A percentile compares a stretch with the other conserved stretches of the same genome.
phyloP scores from a whole-genome alignment of 2,329 filamentous ascomycete genomes.

The Mycocentrospora acerina region DNA sequence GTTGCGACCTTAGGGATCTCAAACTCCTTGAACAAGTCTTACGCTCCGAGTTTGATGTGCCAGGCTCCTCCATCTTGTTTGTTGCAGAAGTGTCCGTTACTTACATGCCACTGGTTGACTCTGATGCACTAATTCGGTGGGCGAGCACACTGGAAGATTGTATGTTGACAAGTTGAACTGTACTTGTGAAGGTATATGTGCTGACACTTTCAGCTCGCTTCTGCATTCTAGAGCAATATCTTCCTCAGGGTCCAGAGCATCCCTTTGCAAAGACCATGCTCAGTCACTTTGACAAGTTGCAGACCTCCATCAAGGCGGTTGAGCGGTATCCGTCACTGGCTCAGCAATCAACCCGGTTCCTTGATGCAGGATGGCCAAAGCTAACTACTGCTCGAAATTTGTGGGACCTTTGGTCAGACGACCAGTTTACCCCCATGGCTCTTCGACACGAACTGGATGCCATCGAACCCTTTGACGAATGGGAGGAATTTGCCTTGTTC shows the following conservation, averaged over 20 bases:
- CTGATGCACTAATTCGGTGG: conserved; percentile 77
- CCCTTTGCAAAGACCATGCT: conserved; percentile 89
- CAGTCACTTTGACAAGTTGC: conserved; percentile 76
- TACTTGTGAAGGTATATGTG: background rate
- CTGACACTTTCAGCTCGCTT: conserved; percentile 64
- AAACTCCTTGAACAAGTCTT: conserved; percentile 61
- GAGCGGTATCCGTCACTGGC: conserved; percentile 65
- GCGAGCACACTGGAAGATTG: conserved; percentile 69
- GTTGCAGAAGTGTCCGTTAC: conserved; percentile 88
- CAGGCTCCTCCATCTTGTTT: conserved; percentile 69
- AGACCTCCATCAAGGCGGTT: conserved; percentile 75
- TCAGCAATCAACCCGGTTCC: conserved; percentile 71
- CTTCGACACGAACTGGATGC: conserved; percentile 65
- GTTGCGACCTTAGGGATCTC: conserved; percentile 76
- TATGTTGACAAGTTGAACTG: conserved; percentile 41
- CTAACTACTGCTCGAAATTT: conserved; percentile 64
- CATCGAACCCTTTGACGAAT: conserved; percentile 88
- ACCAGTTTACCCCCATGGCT: conserved; percentile 61
- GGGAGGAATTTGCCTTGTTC: conserved; percentile 91
- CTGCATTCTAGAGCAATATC: conserved; percentile 81
- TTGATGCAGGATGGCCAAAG: conserved; percentile 65
- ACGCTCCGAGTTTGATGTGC: conserved; percentile 58
- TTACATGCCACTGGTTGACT: conserved; percentile 76
- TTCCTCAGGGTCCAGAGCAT: conserved; percentile 74
- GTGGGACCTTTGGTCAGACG: conserved; percentile 80